Percentiles rank a stretch among this genome's conserved stretches.
Conservation (phyloP, 768 basidiomycete genomes). For the Serendipita sp. region DNA sequence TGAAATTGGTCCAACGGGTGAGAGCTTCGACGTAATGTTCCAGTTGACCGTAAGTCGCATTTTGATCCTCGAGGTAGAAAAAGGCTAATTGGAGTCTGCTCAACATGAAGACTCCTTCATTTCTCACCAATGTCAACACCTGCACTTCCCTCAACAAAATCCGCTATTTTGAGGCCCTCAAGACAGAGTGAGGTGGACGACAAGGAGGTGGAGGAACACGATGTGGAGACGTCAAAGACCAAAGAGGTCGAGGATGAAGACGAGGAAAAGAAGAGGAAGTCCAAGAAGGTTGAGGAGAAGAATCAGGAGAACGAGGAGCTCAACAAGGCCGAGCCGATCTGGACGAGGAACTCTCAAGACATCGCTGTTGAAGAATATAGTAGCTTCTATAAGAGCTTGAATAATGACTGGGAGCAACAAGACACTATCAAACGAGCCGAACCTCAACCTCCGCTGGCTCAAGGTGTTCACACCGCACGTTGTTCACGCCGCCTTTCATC, state of each 20-base stretch:
- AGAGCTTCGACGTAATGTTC: too few relatives aligned
- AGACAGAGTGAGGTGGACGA: conserved; percentile 25
- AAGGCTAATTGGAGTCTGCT: too few relatives aligned
- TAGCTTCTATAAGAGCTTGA: conserved; percentile 97
- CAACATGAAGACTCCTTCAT: too few relatives aligned
- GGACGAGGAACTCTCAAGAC: conserved; percentile 95
- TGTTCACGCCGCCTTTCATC: too few relatives aligned
- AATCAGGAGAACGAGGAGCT: conserved; percentile 88
- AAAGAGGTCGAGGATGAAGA: conserved; percentile 64
- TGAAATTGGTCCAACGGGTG: too few relatives aligned
- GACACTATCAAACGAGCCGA: conserved; percentile 72
- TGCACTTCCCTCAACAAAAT: background rate
- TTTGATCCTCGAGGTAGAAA: too few relatives aligned
- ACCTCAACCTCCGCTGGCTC: too few relatives aligned
- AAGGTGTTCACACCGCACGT: too few relatives aligned
- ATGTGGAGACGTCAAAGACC: conserved; percentile 64
- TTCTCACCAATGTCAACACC: too few relatives aligned
- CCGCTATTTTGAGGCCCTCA: background rate
- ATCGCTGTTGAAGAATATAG: conserved; percentile 88
- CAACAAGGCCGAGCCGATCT: conserved; percentile 99
- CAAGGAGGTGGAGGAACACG: conserved; percentile 33
- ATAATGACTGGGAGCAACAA: conserved; percentile 99
- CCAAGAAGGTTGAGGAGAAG: conserved; percentile 83
- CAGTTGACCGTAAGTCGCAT: too few relatives aligned
- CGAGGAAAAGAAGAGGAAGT: conserved; percentile 70